These are phyloP conservation scores for Penicillium waksmanii DNA, from an alignment of 495 filamentous ascomycete genomes.

Conservation along the genomic window DNA sequence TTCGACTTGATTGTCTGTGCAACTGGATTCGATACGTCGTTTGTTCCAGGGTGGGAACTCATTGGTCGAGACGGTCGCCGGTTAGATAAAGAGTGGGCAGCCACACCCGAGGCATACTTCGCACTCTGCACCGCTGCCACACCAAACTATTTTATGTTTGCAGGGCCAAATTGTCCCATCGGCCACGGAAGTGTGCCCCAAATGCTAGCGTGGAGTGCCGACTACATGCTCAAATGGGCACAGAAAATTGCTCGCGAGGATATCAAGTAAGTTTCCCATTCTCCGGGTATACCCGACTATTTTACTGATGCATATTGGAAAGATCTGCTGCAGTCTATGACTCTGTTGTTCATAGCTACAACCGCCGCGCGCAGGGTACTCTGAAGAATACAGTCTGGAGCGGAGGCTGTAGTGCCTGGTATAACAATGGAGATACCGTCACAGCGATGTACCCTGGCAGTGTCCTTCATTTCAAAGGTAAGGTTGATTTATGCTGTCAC, in stretches of 20 bases:
- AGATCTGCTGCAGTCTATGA: constrained; percentile 21
- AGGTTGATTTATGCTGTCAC: background rate
- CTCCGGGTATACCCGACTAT: too few species aligned
- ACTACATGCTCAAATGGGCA: constrained; percentile 55
- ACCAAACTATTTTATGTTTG: constrained; percentile 43
- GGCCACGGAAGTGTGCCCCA: constrained; percentile 25
- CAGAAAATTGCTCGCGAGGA: constrained; percentile 48
- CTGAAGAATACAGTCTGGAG: constrained; percentile 9
- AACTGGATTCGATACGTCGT: constrained; percentile 54
- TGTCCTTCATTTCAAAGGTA: constrained; percentile 4
- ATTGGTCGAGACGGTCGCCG: constrained; percentile 39
- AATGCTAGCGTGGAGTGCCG: constrained; percentile 7
- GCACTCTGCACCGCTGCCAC: constrained; percentile 25
- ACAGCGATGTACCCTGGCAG: constrained; percentile 7
- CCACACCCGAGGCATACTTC: constrained; percentile 33
- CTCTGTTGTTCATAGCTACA: constrained; percentile 1
- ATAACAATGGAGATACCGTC: constrained; percentile 10
- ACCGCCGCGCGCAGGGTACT: constrained; percentile 3
- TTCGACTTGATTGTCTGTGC: constrained; percentile 52
- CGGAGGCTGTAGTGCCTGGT: constrained; percentile 8
- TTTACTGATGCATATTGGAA: constrained; percentile 37
- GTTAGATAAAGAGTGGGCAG: constrained; percentile 35
- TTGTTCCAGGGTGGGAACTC: constrained; percentile 38
- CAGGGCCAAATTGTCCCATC: constrained; percentile 41
- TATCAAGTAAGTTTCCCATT: constrained; percentile 11